These are phyloP conservation scores for Anaeromyces robustus DNA, from an alignment of 192 early-diverging fungal species.

Conservation along the genomic window DNA sequence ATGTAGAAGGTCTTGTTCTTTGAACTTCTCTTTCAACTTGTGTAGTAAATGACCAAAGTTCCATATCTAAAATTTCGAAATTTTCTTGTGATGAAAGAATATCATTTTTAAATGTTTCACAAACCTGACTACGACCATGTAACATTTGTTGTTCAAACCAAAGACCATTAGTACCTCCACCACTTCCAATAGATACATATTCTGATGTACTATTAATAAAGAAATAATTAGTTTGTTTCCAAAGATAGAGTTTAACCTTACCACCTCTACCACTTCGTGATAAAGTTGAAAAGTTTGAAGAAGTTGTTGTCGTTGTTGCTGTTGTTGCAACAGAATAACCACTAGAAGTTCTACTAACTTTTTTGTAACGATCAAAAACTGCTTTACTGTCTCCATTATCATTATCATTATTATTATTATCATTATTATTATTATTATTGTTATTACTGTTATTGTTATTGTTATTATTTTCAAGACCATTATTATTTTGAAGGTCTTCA, in stretches of 20 bases:
- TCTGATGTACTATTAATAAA: not conserved
- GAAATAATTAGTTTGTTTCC: not conserved
- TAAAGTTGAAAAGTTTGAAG: not conserved
- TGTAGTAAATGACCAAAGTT: not conserved
- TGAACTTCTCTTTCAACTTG: not conserved
- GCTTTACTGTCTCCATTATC: not conserved
- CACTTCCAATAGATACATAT: not conserved
- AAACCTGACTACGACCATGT: not conserved
- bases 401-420: not conserved
- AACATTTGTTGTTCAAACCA: not conserved
- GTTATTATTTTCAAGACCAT: too few species aligned
- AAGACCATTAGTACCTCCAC: not conserved
- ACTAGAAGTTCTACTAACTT: not conserved
- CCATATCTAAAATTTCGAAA: not conserved
- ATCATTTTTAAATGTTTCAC: not conserved
- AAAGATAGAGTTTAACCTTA: not conserved
- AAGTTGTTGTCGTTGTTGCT: not conserved
- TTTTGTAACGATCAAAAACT: not conserved
- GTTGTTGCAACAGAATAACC: not conserved
- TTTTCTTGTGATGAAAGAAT: not conserved
- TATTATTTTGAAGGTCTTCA: too few species aligned
- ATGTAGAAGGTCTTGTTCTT: not conserved
- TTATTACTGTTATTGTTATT: too few species aligned
- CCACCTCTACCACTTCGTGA: not conserved
- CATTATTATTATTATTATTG: too few species aligned